Evolutionary conservation across 164 flowering plant species (phyloP), one percentile per base, ranked within the genome.

Genomic region (Macadamia integrifolia): DNA sequence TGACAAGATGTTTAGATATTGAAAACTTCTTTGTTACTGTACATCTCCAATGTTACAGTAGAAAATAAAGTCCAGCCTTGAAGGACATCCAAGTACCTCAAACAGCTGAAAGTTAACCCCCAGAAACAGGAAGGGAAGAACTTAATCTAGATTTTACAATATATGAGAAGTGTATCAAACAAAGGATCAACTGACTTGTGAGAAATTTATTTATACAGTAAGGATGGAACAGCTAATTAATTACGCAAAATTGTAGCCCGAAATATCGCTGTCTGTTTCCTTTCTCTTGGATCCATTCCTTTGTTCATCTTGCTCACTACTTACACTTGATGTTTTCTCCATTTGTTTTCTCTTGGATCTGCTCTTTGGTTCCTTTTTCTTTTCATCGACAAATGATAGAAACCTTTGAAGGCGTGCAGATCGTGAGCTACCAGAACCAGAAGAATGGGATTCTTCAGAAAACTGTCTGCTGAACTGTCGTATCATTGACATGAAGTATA

Each of bases 371-470:
- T 66, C 79, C 1, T 80, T 85, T 53, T 61, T 85, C 74, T 76
- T 87, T 58, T 77, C 83, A 75, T 87, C 94, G 2, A 67, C 82
- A 55, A 86, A 87, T 4, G 83, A 75, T 13, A 90, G 31, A 76
- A 89, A 89, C 3, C 79, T 78, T 32, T 73, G 82, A 1, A 86
- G 62, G 13, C 85, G 81, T 42, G 72, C 56, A n/a, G 80, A 76
- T 7, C 74, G 64, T 8, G 83, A 78, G 68, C 78, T 79, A 2
- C 72, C 61, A 29, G 42, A 64, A 9, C 50, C 11, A 6, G 87
- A 63, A 42, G 76, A 59, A 49, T 71, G 77, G 12, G 68, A 6
- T 53, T 71, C 82, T 31, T 76, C 71, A 6, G 82, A 74, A 17
- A 17, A 18, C 17, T 76, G 78, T 50, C 61, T 70, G 65, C 60